Evolutionary conservation across 805 yeast genomes (phyloP), one percentile per base, ranked within the genome.

Genomic region (Candida silvatica): DNA sequence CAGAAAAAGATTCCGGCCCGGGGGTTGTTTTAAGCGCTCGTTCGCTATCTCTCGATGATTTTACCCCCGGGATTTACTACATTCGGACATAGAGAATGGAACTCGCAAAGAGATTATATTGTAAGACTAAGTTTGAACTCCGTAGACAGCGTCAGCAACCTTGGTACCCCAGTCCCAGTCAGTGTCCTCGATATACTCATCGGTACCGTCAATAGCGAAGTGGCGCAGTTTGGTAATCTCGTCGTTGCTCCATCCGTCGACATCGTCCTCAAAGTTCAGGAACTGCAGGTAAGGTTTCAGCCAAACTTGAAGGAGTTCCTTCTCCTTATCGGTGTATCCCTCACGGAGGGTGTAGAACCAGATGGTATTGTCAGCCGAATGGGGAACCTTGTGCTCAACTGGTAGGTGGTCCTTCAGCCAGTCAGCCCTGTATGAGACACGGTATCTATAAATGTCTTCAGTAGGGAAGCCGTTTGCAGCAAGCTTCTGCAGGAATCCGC

Each of bases 141-240:
- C 49, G 46, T 35, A 56, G 23, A 57, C 54, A 14, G 47, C 49
- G 22, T 49, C 42, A 2, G 64, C 48, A 20, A 61, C 62, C 29
- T 54, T 55, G 31, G 54, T 43, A 24, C 62, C 62, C 61, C 63
- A 58, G 11, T 55, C 52, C 65, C 66, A 62, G 31, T 47, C 43
- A 3, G 48, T 44, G 41, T 62, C 67, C 9, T 49, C 51, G 6
- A 38, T 42, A 29, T 52, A 48, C 20, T 38, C 36, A 12, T 46
- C 43, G 8, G 49, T 19, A 16, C 67, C 67, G 37, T 56, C 56
- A 16, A 41, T 37, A 18, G 50, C 50, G 31, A 62, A 48, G 32
- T 38, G 38, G 37, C 64, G 50, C 17, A 45, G 37, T 32, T 57
- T 46, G 18, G 39, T 44, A 20, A 42, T 34, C 32, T 50, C 52